phyloP scores from a whole-genome alignment of 2,329 filamentous ascomycete species.

The Aspergillus ustus region DNA sequence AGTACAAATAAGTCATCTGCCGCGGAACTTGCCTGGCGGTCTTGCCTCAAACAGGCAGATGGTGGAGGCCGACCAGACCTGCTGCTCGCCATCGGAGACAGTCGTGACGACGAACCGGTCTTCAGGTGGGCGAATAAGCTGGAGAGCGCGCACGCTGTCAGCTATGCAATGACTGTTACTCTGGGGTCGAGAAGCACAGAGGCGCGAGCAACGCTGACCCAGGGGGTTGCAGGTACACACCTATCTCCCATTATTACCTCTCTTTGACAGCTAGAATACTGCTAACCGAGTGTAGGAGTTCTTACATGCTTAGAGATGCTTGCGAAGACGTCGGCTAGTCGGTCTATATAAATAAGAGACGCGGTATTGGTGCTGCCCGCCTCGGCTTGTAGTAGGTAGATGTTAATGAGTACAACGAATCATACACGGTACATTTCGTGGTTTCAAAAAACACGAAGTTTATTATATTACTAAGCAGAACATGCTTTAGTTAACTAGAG shows the following conservation, averaged over 20 bases:
- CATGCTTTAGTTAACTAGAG: no score
- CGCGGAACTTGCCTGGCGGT: slow-evolving; percentile 72
- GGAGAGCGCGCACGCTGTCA: slow-evolving; percentile 60
- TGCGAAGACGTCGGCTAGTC: slow-evolving; percentile 36
- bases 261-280: background rate
- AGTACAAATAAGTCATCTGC: slow-evolving; percentile 89
- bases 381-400: background rate
- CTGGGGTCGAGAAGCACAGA: slow-evolving; percentile 87
- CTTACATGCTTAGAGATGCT: slow-evolving; percentile 60
- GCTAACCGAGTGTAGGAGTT: slow-evolving; percentile 45
- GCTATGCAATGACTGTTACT: slow-evolving; percentile 81
- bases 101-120: slow-evolving; percentile 89
- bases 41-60: slow-evolving; percentile 60
- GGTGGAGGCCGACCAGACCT: slow-evolving; percentile 68
- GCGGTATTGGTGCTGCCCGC: background rate
- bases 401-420: background rate
- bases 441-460: background rate
- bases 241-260: slow-evolving; percentile 2
- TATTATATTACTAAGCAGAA: no score
- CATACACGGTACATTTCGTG: background rate
- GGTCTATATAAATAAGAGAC: background rate
- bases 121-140: slow-evolving; percentile 92
- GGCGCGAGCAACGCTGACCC: slow-evolving; percentile 81
- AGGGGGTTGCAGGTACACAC: slow-evolving; percentile 85
- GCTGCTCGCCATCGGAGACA: slow-evolving; percentile 85